Evolutionary conservation across 495 filamentous ascomycete genomes (phyloP).

Genomic region (Aspergillus diversus): DNA sequence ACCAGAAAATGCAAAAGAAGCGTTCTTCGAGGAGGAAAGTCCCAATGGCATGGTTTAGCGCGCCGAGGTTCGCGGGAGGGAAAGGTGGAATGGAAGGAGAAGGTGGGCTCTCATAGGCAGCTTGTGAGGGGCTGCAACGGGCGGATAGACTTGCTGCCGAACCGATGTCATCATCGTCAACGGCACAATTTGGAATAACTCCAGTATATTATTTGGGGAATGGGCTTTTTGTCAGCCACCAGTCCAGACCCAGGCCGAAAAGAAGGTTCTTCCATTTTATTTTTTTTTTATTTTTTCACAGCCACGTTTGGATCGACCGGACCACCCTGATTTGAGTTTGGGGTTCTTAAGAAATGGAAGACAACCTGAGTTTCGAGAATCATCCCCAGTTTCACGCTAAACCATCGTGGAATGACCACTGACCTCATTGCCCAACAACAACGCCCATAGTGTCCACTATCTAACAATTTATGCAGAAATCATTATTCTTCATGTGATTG

Average conservation of each 20-base stretch:
- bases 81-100: background rate
- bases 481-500: no score
- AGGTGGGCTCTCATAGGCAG: background rate
- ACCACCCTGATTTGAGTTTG: no score
- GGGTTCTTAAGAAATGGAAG: no score
- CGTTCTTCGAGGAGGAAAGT: background rate
- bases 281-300: background rate
- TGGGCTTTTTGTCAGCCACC: slow-evolving; percentile 2
- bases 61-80: slow-evolving; percentile 15
- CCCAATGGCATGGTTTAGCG: background rate
- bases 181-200: background rate
- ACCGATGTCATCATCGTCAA: slow-evolving; percentile 19
- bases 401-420: no score
- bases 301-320: background rate
- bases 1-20: slow-evolving; percentile 1
- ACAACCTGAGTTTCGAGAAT: no score
- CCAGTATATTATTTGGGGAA: background rate
- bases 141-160: slow-evolving; percentile 11
- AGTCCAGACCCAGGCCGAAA: slow-evolving; percentile 1
- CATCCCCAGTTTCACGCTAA: no score
- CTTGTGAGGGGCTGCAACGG: slow-evolving; percentile 2
- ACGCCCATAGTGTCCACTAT: no score
- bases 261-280: background rate
- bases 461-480: background rate
- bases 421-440: no score